Base-by-base conservation (phyloP, 1,139 yeast genomes). In the Scheffersomyces quercinus region DNA sequence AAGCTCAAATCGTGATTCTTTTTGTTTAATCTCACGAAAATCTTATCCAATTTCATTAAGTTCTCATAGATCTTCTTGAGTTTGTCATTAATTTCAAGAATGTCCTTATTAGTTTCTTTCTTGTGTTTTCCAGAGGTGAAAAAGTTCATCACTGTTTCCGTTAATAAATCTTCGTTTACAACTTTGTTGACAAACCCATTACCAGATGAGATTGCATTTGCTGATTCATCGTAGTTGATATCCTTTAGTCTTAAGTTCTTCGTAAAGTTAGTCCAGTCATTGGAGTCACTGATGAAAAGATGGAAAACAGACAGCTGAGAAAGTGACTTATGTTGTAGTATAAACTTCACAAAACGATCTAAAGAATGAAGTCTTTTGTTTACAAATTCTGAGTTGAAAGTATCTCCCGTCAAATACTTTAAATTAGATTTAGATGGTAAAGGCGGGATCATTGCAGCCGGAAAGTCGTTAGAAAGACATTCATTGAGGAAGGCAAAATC, bases 371-470 rank as follows among this genome's bases (percentile, higher is more conserved):
- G 84, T 51, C 99, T 73, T 59, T 88, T 87, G 50, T 77, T 73
- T 0, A 96, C 91, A 64, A 93, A 93, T 46, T 88, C 88, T 9
- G 77, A 67, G 42, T 88, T 81, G 60, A 88, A 88, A 14, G 96
- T 77, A 56, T 93, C 98, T n/a, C 99, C 99, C 35, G 96, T 90
- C 44, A 93, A 75, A 62, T 93, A 93, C 63, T 93, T 96, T 55
- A 91, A 73, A 48, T 95, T 81, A 70, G 87, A 88, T 65, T 90
- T 91, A 49, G 95, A 95, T 0, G 99, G 99, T 44, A 93, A 72
- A 9, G 99, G 98, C 1, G 99, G 99, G 0, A 93, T 82, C 31
- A 93, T 81, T 45, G 87, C 76, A 3, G 95, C 87, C 0, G 97
- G 96, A 58, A 75, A 88, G 59, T 90, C 97, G 54, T 81, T 83